These are phyloP conservation scores for Aspergillus ochraceus DNA, from an alignment of 2,329 filamentous ascomycete species.

Conservation along the genomic window DNA sequence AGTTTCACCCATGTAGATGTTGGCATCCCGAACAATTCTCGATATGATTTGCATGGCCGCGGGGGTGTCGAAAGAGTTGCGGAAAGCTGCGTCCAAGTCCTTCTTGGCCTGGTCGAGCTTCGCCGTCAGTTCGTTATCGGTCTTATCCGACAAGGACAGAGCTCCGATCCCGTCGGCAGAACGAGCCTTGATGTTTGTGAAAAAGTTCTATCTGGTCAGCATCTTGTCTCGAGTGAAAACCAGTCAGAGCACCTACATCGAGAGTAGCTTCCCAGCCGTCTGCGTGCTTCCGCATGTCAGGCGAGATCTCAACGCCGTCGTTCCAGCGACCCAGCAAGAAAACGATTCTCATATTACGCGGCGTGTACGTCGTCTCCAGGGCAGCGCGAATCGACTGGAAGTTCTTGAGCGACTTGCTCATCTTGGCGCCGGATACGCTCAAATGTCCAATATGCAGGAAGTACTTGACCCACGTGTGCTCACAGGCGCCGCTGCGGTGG, in stretches of 20 bases:
- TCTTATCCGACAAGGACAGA: slow-evolving; percentile 48
- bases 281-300: slow-evolving; percentile 73
- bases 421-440: slow-evolving; percentile 85
- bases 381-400: slow-evolving; percentile 92
- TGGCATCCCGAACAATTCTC: slow-evolving; percentile 75
- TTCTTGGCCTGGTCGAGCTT: slow-evolving; percentile 56
- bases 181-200: slow-evolving; percentile 58
- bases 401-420: slow-evolving; percentile 95
- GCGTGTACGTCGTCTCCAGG: slow-evolving; percentile 60
- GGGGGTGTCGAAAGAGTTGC: slow-evolving; percentile 86
- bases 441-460: slow-evolving; percentile 95
- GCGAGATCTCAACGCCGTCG: slow-evolving; percentile 86
- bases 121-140: slow-evolving; percentile 42
- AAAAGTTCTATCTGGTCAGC: slow-evolving; percentile 51
- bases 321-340: slow-evolving; percentile 89
- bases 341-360: slow-evolving; percentile 77
- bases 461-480: slow-evolving; percentile 83
- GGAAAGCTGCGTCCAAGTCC: slow-evolving; percentile 65
- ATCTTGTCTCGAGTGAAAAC: neutral
- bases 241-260: slow-evolving; percentile 40
- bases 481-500: slow-evolving; percentile 52
- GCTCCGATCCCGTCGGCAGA: slow-evolving; percentile 15
- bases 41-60: slow-evolving; percentile 75
- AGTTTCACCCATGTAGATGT: slow-evolving; percentile 42
- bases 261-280: slow-evolving; percentile 78